Base-by-base conservation (phyloP, 495 filamentous ascomycete species). In the Terfezia claveryi region DNA sequence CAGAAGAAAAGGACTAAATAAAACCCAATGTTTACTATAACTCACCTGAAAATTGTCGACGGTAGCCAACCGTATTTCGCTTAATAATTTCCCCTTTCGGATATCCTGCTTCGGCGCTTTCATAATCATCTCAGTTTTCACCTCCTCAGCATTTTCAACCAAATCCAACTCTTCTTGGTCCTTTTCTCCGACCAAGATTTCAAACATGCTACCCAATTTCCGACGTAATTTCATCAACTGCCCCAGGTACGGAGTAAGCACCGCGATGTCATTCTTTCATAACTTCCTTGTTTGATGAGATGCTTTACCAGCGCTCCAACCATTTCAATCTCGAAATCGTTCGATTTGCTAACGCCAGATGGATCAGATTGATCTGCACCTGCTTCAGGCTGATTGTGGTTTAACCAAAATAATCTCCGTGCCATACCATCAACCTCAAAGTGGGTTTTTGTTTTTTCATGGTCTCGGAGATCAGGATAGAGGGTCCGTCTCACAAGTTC, bases 11-110 rank as follows among this genome's bases (percentile, higher is more conserved):
- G 27, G 52, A 32, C 52, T 54, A 20, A 20, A 20, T 20, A 20
- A 20, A 23, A 52, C 1, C 20, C 50, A 1, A 46, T 20, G 1
- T 2, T 17, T 52, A 14, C 11, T 37, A 6, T 36, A 20, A 50
- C 17, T 58, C 58, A 66, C 71, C 57, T 87, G 83, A 55, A 88
- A 88, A 61, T 86, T 88, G 64, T 91, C 85, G n/a, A 92, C 78
- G 0, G 81, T 91, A n/a, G 86, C 82, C 7, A 86, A 64, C 27
- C 80, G 71, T 2, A 92, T 66, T 11, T 71, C 69, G n/a, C 81
- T 70, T 0, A 80, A 58, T 1, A 87, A 68, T 0, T 68, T 75
- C 20, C 69, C 73, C 59, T 77, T 78, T 50, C 67, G 55, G 8
- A 70, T 54, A 54, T 68, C 36, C 16, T 37, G 56, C 2, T 60